phyloP scores from a whole-genome alignment of 805 yeast genomes.

The Suhomyces kilbournensis region DNA sequence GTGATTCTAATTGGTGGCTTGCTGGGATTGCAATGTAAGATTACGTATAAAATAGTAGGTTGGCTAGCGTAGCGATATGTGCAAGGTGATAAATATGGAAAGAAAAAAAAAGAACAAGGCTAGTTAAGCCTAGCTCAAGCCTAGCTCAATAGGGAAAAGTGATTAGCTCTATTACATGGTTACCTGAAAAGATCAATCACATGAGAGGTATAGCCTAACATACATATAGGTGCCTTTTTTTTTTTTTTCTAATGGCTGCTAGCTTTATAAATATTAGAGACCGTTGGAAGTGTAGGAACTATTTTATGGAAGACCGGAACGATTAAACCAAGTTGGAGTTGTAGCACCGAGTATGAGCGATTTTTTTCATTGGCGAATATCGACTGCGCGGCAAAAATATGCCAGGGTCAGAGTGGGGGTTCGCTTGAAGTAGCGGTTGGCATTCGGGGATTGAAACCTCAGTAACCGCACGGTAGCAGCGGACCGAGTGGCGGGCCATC shows the following conservation, averaged over 20 bases:
- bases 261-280: not conserved
- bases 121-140: not conserved
- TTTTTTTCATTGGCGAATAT: conserved; percentile 3
- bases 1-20: conserved; percentile 8
- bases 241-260: not conserved
- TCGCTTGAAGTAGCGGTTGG: not conserved
- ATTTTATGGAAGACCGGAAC: not conserved
- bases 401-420: not conserved
- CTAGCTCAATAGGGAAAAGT: not conserved
- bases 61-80: not conserved
- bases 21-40: not conserved
- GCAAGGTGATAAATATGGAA: not conserved
- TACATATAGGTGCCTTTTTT: not conserved
- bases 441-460: not conserved
- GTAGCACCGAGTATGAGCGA: conserved; percentile 2
- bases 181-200: no score
- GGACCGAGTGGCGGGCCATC: not conserved
- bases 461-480: not conserved
- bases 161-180: no score
- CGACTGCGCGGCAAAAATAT: not conserved
- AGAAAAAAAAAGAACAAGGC: not conserved
- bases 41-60: not conserved
- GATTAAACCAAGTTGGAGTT: not conserved
- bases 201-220: not conserved
- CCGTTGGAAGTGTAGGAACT: not conserved